These are phyloP conservation scores for Tricholoma bakamatsutake DNA, from an alignment of 768 basidiomycete species.

Conservation along the genomic window DNA sequence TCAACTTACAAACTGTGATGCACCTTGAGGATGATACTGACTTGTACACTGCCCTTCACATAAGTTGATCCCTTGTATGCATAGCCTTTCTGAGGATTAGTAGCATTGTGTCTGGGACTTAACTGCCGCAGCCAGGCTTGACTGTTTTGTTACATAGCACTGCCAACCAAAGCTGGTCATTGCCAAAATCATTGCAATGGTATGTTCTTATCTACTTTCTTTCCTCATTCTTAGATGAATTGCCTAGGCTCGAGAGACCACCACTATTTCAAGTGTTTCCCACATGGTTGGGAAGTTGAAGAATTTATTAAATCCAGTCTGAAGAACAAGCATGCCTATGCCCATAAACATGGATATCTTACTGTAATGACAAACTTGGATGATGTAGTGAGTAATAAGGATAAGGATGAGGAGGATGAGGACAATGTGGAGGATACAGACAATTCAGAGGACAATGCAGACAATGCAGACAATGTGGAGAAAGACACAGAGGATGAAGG, in stretches of 20 bases:
- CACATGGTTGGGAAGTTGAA: not conserved
- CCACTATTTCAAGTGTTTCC: not conserved
- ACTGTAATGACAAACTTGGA: not conserved
- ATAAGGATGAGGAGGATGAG: not conserved
- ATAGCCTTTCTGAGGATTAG: not conserved
- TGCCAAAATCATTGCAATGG: constrained; percentile 1
- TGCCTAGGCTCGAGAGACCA: not conserved
- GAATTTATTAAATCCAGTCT: constrained; percentile 1
- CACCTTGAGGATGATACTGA: not conserved
- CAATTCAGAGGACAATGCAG: not conserved
- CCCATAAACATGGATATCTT: not conserved
- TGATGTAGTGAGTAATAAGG: not conserved
- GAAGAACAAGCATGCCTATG: not conserved
- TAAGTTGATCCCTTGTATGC: not conserved
- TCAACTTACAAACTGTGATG: not conserved
- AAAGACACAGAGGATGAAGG: not conserved
- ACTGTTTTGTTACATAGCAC: not conserved
- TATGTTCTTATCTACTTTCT: not conserved
- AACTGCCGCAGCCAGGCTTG: not conserved
- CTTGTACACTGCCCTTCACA: not conserved
- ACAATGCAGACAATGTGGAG: too few species aligned
- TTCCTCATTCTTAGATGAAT: not conserved
- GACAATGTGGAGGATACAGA: not conserved
- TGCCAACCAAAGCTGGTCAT: not conserved
- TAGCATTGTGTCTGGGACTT: not conserved